Base-by-base conservation (phyloP, 257 asterid genomes). In the Nicotiana tabacum region DNA sequence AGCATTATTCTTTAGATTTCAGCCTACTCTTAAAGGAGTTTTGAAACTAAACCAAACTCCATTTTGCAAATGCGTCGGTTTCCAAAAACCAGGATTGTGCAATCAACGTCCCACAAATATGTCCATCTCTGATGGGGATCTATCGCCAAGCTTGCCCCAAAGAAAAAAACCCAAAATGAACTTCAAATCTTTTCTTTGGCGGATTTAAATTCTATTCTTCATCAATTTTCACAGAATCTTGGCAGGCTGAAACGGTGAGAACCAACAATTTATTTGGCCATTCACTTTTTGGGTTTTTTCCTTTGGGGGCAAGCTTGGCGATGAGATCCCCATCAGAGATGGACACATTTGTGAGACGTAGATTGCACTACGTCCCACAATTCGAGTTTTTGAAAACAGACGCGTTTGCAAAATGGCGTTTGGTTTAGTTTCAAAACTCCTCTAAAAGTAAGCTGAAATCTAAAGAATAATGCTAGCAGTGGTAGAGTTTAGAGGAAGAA, bases 321-420 rank as follows among this genome's bases (percentile, higher is more conserved):
- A 88, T 85, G 13, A 95, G 95, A 89, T 95, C 92, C 2, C 99
- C 98, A 77, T 91, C 97, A 77, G 91, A 89, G 77, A 95, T 87
- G 82, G 94, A 88, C 17, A 91, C 93, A 77, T 91, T 90, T 84
- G 92, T 58, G 85, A 93, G 95, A 84, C 88, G 87, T 53, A 93
- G 79, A 24, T 89, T 84, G 85, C 91, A 88, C 35, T 21, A 21
- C 21, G 21, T 21, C 21, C 21, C 21, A 21, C 21, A 90, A 84
- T 24, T 94, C 97, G 24, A 96, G 92, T 77, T 88, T 88, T 39
- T 92, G 88, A 81, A 93, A 90, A 77, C 99, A 94, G 77, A 97
- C 93, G 5, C 97, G 97, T 84, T 95, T 95, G 90, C 99, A 95
- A 83, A 95, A 95, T 82, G 98, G 99, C 83, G 99, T 91, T 81